Evolutionary conservation across 2,329 filamentous ascomycete genomes (phyloP).

Genomic region (Trichoderma simmonsii): DNA sequence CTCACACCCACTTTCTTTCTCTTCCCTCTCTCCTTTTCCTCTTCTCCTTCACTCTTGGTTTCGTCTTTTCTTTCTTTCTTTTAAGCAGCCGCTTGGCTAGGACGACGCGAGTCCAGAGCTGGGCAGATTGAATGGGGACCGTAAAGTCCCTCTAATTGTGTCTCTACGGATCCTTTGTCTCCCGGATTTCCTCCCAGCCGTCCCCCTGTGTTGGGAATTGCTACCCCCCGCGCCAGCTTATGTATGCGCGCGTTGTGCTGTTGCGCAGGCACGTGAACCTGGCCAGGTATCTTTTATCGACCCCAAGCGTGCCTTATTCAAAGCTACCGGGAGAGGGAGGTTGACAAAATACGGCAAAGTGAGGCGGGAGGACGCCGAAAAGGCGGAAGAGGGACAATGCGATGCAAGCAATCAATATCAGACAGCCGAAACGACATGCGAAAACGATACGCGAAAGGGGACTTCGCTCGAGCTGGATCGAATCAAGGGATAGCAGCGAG

Average conservation of each 20-base stretch:
- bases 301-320: slow-evolving; percentile 8
- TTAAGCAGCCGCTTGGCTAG: background rate
- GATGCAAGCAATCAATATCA: background rate
- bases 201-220: background rate
- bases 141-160: slow-evolving; percentile 10
- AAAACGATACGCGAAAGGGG: background rate
- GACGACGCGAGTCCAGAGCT: background rate
- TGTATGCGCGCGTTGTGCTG: slow-evolving; percentile 1
- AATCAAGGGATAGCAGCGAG: background rate
- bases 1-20: background rate
- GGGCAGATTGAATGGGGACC: slow-evolving; percentile 7
- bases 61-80: background rate
- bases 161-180: slow-evolving; percentile 11
- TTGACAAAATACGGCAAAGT: background rate
- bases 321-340: background rate
- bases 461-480: slow-evolving; percentile 11
- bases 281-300: slow-evolving; percentile 1
- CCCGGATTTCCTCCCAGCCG: background rate
- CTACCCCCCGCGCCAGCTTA: slow-evolving; percentile 8
- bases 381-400: slow-evolving; percentile 5
- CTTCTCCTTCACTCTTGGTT: background rate
- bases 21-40: background rate
- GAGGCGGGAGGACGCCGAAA: slow-evolving; percentile 11
- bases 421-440: slow-evolving; percentile 5
- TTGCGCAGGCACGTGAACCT: slow-evolving; percentile 18